These are phyloP conservation scores for Talinum fruticosum DNA, from an alignment of 148 eudicot species.

Conservation along the genomic window DNA sequence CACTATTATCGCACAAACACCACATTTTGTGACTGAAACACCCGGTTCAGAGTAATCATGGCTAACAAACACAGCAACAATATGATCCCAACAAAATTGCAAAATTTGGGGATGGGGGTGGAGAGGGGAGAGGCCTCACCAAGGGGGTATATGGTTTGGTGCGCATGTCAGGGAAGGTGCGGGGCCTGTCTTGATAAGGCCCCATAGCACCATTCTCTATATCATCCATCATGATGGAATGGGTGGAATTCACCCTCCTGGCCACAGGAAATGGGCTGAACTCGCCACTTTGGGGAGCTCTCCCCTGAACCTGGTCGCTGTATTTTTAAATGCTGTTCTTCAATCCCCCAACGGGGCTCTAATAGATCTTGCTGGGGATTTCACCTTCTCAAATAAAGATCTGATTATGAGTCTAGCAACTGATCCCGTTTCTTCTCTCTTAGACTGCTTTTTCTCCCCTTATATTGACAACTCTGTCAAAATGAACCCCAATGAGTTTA, in stretches of 20 bases:
- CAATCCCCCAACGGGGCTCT: slow-evolving; percentile 22
- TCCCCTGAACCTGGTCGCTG: slow-evolving; percentile 79
- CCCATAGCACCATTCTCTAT: slow-evolving; percentile 76
- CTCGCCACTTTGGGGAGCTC: slow-evolving; percentile 76
- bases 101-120: background rate
- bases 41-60: background rate
- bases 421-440: slow-evolving; percentile 14
- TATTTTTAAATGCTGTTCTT: slow-evolving; percentile 46
- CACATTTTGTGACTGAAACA: background rate
- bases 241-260: slow-evolving; percentile 68
- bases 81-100: slow-evolving; percentile 12
- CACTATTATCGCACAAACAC: background rate
- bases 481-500: slow-evolving; percentile 23
- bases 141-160: slow-evolving; percentile 74
- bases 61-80: background rate
- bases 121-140: slow-evolving; percentile 44
- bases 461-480: slow-evolving; percentile 18
- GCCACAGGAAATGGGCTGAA: slow-evolving; percentile 55
- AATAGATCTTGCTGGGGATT: slow-evolving; percentile 7
- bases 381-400: slow-evolving; percentile 25
- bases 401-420: slow-evolving; percentile 19
- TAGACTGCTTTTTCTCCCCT: slow-evolving; percentile 15
- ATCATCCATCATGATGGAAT: slow-evolving; percentile 75
- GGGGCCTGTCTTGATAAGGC: slow-evolving; percentile 74
- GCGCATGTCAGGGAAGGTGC: slow-evolving; percentile 92